Conservation (phyloP, 768 basidiomycete species). For the Rhodotorula babjevae region DNA sequence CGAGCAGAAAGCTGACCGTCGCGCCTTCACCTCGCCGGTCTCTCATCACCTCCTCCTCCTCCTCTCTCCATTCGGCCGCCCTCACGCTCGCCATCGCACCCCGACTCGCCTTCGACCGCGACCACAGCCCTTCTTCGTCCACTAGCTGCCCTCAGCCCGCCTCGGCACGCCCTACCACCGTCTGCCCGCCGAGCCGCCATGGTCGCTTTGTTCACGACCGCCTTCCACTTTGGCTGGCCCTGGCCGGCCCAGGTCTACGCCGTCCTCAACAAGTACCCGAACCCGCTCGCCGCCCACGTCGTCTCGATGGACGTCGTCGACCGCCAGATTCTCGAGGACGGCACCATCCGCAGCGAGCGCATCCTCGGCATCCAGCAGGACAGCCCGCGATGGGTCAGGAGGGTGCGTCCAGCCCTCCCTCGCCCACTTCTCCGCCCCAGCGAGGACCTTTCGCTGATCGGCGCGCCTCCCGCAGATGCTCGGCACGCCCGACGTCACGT, state of each 20-base stretch:
- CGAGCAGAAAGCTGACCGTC: too few relatives aligned
- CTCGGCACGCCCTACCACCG: too few relatives aligned
- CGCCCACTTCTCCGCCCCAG: background rate
- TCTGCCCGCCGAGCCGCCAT: background rate
- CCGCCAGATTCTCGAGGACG: conserved; percentile 27
- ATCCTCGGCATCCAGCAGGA: conserved; percentile 37
- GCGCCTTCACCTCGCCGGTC: too few relatives aligned
- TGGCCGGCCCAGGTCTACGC: conserved; percentile 38
- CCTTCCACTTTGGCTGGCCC: conserved; percentile 25
- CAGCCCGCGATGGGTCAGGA: conserved; percentile 32
- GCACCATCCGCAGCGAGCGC: conserved; percentile 36
- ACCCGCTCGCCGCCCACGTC: conserved; percentile 38
- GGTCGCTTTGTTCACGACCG: conserved; percentile 34
- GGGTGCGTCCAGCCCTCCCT: conserved; percentile 9
- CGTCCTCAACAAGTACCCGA: conserved; percentile 40
- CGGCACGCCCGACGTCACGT: conserved; percentile 33
- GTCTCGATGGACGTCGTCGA: conserved; percentile 34
- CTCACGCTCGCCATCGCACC: too few relatives aligned
- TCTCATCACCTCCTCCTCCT: too few relatives aligned
- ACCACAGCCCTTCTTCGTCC: too few relatives aligned
- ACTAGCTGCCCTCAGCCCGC: too few relatives aligned
- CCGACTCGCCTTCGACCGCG: too few relatives aligned
- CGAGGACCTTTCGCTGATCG: background rate
- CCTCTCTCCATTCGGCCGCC: too few relatives aligned
- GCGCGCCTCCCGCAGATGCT: conserved; percentile 19